Conservation (phyloP, 345 rosid species). For the Cochlearia excelsa region DNA sequence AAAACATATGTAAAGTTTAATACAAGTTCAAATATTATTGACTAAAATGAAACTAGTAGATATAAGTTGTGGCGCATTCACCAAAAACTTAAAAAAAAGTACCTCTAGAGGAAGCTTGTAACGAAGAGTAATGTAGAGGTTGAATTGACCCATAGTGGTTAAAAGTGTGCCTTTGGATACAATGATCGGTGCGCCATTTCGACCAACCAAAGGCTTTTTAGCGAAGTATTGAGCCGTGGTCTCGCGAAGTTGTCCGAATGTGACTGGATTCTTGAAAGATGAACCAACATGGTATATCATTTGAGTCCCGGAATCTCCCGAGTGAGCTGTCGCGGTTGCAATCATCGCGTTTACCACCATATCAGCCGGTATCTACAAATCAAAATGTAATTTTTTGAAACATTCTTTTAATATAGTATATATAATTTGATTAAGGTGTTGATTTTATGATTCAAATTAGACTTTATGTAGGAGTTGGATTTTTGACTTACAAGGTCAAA, state of each 20-base stretch:
- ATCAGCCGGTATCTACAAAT: conserved; percentile 39
- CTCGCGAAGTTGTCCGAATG: conserved; percentile 21
- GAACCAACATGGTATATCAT: conserved; percentile 37
- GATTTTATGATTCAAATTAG: conserved; percentile 4
- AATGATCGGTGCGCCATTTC: conserved; percentile 20
- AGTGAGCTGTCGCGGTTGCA: conserved; percentile 17
- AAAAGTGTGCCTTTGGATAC: conserved; percentile 24
- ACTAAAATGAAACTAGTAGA: too few relatives aligned
- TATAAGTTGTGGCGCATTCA: too few relatives aligned
- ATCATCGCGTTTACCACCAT: conserved; percentile 38
- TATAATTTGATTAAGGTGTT: conserved; percentile 4
- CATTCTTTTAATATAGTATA: too few relatives aligned
- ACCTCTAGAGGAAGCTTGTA: conserved; percentile 37
- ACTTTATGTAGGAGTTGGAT: background rate
- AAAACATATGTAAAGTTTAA: background rate
- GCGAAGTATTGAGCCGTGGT: conserved; percentile 25
- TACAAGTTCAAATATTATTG: too few relatives aligned
- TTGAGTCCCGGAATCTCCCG: conserved; percentile 19
- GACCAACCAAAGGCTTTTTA: conserved; percentile 27
- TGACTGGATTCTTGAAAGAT: conserved; percentile 29
- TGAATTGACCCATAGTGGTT: conserved; percentile 30
- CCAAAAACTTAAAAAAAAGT: background rate
- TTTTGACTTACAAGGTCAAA: conserved; percentile 52
- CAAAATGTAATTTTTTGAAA: too few relatives aligned
- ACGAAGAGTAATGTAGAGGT: conserved; percentile 30